These are phyloP conservation scores for Cenchrus fungigraminus DNA, from an alignment of 176 grass and related monocot genomes.

Conservation along the genomic window DNA sequence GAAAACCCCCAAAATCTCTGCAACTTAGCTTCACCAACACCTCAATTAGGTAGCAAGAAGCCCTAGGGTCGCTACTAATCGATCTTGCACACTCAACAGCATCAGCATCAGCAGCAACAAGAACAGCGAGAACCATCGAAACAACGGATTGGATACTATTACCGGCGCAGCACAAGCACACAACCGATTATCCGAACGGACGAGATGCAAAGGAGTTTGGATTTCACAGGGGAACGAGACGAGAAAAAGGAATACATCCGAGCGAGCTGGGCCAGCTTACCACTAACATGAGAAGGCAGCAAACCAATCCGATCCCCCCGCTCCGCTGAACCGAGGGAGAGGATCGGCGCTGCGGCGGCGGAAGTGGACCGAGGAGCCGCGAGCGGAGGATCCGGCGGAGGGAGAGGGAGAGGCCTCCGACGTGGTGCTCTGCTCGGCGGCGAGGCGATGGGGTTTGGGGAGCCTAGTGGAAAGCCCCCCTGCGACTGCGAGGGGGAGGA, in stretches of 20 bases:
- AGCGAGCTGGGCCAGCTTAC: constrained; percentile 20
- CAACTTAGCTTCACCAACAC: not conserved
- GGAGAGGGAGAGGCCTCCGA: not conserved
- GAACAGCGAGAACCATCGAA: constrained; percentile 6
- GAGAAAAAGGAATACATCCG: not conserved
- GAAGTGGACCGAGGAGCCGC: not conserved
- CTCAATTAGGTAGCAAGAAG: constrained; percentile 8
- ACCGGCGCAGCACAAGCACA: not conserved
- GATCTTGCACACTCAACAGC: not conserved
- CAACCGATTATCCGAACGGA: not conserved
- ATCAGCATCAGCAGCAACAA: not conserved
- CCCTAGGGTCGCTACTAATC: not conserved
- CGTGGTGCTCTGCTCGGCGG: constrained; percentile 24
- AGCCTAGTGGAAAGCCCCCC: constrained; percentile 15
- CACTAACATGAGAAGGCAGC: constrained; percentile 2
- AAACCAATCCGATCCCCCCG: constrained; percentile 27
- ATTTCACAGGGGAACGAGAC: not conserved
- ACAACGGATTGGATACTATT: not conserved
- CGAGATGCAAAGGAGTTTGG: not conserved
- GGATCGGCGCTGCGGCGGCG: constrained; percentile 11
- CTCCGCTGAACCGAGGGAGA: not conserved
- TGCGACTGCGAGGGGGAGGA: not conserved
- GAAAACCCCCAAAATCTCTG: not conserved
- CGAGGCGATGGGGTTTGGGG: constrained; percentile 32
- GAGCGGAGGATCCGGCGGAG: not conserved